These are phyloP conservation scores for Paragyromitra xinjiangensis DNA, from an alignment of 495 filamentous ascomycete genomes.

Conservation along the genomic window DNA sequence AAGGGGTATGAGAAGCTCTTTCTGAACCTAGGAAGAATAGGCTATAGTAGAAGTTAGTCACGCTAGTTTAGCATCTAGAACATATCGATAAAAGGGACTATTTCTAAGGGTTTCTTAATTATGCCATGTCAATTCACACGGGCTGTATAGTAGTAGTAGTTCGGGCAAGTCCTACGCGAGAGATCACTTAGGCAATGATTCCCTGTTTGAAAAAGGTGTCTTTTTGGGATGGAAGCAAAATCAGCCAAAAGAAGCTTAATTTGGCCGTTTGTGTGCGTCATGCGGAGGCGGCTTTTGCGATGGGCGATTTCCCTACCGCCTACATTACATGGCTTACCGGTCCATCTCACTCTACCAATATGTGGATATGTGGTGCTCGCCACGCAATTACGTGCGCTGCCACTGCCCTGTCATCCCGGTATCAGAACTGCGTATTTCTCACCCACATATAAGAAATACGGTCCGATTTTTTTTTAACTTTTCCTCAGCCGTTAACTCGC, in stretches of 20 bases:
- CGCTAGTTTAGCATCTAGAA: not conserved
- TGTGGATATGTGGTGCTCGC: not conserved
- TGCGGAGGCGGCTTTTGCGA: constrained; percentile 26
- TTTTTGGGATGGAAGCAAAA: constrained; percentile 22
- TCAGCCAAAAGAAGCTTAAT: constrained; percentile 30
- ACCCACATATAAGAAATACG: not conserved
- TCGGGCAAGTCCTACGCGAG: not conserved
- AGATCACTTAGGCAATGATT: constrained; percentile 3
- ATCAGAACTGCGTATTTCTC: constrained; percentile 4
- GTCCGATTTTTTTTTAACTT: not conserved
- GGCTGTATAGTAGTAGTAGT: not conserved
- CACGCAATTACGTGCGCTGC: constrained; percentile 20
- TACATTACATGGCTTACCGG: not conserved
- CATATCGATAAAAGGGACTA: no score
- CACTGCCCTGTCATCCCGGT: constrained; percentile 24
- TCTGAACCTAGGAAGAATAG: not conserved
- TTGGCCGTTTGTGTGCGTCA: constrained; percentile 34
- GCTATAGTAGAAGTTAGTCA: not conserved
- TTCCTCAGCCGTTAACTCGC: not conserved
- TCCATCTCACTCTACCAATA: constrained; percentile 15
- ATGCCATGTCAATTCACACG: no score
- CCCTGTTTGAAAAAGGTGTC: constrained; percentile 20
- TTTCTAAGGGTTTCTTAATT: no score
- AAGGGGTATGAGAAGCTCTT: not conserved
- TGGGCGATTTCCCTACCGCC: constrained; percentile 12